A percentile compares a stretch with the other conserved stretches of the same genome.
Evolutionary conservation across 2,329 filamentous ascomycete species (phyloP).

Genomic region (Xylariaceae sp.): DNA sequence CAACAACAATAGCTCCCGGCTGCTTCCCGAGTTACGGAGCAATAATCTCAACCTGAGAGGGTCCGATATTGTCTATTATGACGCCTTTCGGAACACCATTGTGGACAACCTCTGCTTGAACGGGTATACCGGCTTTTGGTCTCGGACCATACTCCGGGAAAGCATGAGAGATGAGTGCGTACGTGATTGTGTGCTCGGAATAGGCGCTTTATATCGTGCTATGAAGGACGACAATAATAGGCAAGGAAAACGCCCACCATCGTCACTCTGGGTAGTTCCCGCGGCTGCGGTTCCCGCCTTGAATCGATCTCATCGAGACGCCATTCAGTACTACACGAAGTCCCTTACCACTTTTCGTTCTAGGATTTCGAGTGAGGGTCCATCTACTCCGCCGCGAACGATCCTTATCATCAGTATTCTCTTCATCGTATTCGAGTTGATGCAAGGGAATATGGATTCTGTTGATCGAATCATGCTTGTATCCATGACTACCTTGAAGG

Average conservation of each 20-base stretch:
- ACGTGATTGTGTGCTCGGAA: slow-evolving; percentile 20
- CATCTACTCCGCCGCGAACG: slow-evolving; percentile 7
- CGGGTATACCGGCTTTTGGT: slow-evolving; percentile 23
- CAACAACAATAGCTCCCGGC: neutral
- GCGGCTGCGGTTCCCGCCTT: neutral
- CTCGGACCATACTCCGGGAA: slow-evolving; percentile 21
- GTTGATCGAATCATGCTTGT: slow-evolving; percentile 17
- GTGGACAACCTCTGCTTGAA: slow-evolving; percentile 19
- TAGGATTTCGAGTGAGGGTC: slow-evolving; percentile 10
- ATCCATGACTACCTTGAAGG: slow-evolving; percentile 13
- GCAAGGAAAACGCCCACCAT: neutral
- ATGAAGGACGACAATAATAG: slow-evolving; percentile 9
- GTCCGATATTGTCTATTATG: slow-evolving; percentile 19
- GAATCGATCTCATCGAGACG: slow-evolving; percentile 15
- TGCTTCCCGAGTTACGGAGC: neutral
- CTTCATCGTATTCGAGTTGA: slow-evolving; percentile 23
- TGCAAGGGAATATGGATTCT: slow-evolving; percentile 20
- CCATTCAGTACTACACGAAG: slow-evolving; percentile 18
- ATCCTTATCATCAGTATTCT: slow-evolving; percentile 24
- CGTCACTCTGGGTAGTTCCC: slow-evolving; percentile 11
- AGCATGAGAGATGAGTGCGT: slow-evolving; percentile 25
- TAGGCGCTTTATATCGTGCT: slow-evolving; percentile 20
- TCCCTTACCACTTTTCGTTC: slow-evolving; percentile 17
- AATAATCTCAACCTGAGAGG: slow-evolving; percentile 10
- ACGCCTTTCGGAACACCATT: slow-evolving; percentile 18